A percentile compares a stretch with the other conserved stretches of the same genome.
Conservation (phyloP, 2,329 filamentous ascomycete genomes). For the Hypomyces rosellus region DNA sequence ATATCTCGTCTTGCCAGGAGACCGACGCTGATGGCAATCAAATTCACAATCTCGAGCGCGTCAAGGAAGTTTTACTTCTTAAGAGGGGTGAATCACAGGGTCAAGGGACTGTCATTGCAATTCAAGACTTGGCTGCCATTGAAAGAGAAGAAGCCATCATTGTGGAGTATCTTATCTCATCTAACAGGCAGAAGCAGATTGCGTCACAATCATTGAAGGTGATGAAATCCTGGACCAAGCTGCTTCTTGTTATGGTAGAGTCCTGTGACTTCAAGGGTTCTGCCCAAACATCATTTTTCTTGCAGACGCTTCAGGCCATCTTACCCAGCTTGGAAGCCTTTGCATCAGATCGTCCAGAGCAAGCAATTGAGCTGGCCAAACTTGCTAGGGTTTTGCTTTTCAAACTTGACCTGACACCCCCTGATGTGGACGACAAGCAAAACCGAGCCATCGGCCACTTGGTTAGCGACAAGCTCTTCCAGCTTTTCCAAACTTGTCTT, state of each 20-base stretch:
- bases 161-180: constrained; percentile 53
- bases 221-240: constrained; percentile 75
- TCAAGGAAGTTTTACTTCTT: constrained; percentile 67
- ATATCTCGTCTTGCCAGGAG: constrained; percentile 59
- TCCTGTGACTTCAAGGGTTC: constrained; percentile 71
- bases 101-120: constrained; percentile 41
- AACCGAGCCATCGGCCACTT: constrained; percentile 56
- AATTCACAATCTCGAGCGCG: constrained; percentile 63
- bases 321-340: constrained; percentile 80
- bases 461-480: constrained; percentile 81
- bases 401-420: constrained; percentile 55
- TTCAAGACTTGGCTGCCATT: constrained; percentile 43
- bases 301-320: constrained; percentile 81
- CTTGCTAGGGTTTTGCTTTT: constrained; percentile 68
- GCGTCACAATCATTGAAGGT: constrained; percentile 55
- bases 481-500: constrained; percentile 83
- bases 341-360: constrained; percentile 59
- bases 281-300: constrained; percentile 67
- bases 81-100: constrained; percentile 57
- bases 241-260: constrained; percentile 77
- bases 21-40: constrained; percentile 49
- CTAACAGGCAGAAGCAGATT: constrained; percentile 58
- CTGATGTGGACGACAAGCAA: constrained; percentile 34
- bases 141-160: constrained; percentile 56
- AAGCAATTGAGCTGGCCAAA: constrained; percentile 69